phyloP scores from a whole-genome alignment of 352 stramenopile genomes.

The Globisporangium orthogonon region DNA sequence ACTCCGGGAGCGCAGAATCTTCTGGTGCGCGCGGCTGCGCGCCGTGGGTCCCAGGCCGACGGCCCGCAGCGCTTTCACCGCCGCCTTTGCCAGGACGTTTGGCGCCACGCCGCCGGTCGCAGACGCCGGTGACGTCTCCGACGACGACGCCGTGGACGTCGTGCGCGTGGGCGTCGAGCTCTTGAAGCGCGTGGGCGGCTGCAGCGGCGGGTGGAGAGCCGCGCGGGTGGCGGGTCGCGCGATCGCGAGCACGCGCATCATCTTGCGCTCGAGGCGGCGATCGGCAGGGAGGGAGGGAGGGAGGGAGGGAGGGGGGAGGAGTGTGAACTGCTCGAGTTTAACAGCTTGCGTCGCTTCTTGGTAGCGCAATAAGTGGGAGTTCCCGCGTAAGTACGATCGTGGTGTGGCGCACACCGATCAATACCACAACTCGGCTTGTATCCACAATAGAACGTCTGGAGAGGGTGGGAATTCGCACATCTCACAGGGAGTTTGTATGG shows the following conservation, averaged over 20 bases:
- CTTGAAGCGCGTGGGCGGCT: slow-evolving; percentile 9
- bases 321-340: not conserved
- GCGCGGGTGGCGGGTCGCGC: not conserved
- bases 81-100: slow-evolving; percentile 10
- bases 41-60: slow-evolving; percentile 18
- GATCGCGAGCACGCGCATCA: slow-evolving; percentile 15
- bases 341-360: not conserved
- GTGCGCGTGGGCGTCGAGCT: not conserved
- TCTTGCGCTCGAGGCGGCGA: not conserved
- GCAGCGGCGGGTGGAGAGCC: not conserved
- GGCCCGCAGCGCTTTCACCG: slow-evolving; percentile 19
- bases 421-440: too few species aligned
- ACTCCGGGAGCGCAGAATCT: slow-evolving; percentile 12
- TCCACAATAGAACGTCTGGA: too few species aligned
- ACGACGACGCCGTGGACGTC: not conserved
- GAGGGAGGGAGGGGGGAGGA: not conserved
- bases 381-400: not conserved
- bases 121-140: not conserved
- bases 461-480: too few species aligned
- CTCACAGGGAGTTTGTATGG: too few species aligned
- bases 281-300: not conserved
- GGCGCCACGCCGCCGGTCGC: not conserved
- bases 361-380: not conserved
- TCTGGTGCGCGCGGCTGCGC: slow-evolving; percentile 19
- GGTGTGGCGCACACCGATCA: too few species aligned